Evolutionary conservation across 163 green algal genomes (phyloP).

Genomic region (Trebouxiophyceae sp.): DNA sequence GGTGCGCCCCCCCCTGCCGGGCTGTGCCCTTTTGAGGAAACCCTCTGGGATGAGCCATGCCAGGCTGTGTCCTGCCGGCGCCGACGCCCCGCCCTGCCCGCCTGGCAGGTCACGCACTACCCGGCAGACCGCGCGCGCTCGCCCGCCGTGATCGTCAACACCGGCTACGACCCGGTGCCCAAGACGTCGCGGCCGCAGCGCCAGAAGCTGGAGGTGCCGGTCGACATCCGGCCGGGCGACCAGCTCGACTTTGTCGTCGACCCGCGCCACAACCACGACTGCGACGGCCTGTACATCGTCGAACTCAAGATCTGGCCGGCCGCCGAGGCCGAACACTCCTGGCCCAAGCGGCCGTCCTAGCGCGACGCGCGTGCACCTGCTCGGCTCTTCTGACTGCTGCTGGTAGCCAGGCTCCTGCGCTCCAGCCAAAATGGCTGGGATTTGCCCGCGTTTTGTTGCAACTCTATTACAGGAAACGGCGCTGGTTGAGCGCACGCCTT

Average conservation of each 20-base stretch:
- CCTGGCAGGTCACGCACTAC: neutral
- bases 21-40: no score
- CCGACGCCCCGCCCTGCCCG: neutral
- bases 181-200: neutral
- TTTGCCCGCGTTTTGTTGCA: no score
- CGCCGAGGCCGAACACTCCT: neutral
- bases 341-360: no score
- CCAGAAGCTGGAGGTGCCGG: neutral
- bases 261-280: slow-evolving; percentile 6
- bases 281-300: slow-evolving; percentile 11
- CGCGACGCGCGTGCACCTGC: no score
- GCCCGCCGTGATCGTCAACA: neutral
- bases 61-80: no score
- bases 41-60: no score
- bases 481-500: no score
- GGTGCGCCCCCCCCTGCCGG: no score
- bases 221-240: slow-evolving; percentile 1
- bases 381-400: no score
- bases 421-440: no score
- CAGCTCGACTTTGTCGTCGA: slow-evolving; percentile 3
- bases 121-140: neutral
- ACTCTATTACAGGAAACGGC: no score
- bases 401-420: no score
- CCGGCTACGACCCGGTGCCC: neutral
- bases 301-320: slow-evolving; percentile 8